A percentile compares a stretch with the other conserved stretches of the same genome.
phyloP scores from a whole-genome alignment of 2,329 filamentous ascomycete species.

The Rhynchosporium agropyri region DNA sequence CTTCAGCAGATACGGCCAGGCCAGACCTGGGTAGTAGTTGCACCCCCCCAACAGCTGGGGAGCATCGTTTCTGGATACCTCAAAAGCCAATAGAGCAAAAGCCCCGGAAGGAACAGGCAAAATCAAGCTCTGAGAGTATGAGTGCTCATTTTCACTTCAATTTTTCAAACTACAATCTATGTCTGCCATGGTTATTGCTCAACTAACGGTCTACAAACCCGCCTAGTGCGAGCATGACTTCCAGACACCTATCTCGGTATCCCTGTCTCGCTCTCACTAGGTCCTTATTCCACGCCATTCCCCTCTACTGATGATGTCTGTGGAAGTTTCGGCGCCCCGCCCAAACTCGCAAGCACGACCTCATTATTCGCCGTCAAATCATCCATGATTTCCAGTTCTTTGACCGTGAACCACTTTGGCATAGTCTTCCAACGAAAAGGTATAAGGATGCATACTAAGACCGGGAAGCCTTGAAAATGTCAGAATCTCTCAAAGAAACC shows the following conservation, averaged over 20 bases:
- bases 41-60: no score
- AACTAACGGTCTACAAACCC: background rate
- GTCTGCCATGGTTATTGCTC: background rate
- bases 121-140: no score
- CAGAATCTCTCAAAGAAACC: background rate
- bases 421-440: conserved; percentile 15
- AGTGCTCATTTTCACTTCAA: no score
- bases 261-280: conserved; percentile 1
- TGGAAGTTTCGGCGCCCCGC: conserved; percentile 10
- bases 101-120: no score
- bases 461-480: conserved; percentile 13
- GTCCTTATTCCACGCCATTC: background rate
- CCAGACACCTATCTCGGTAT: background rate
- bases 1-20: no score
- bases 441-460: conserved; percentile 15
- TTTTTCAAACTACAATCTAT: no score
- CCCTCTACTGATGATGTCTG: background rate
- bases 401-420: conserved; percentile 15
- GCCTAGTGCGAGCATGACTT: background rate
- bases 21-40: no score
- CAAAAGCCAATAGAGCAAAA: no score
- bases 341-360: conserved; percentile 15
- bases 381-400: conserved; percentile 20
- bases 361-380: conserved; percentile 20
- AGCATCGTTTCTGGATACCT: no score